A percentile compares a stretch with the other conserved stretches of the same genome.
phyloP scores from a whole-genome alignment of 1,284 basidiomycete species.

The Porodaedalea pini region DNA sequence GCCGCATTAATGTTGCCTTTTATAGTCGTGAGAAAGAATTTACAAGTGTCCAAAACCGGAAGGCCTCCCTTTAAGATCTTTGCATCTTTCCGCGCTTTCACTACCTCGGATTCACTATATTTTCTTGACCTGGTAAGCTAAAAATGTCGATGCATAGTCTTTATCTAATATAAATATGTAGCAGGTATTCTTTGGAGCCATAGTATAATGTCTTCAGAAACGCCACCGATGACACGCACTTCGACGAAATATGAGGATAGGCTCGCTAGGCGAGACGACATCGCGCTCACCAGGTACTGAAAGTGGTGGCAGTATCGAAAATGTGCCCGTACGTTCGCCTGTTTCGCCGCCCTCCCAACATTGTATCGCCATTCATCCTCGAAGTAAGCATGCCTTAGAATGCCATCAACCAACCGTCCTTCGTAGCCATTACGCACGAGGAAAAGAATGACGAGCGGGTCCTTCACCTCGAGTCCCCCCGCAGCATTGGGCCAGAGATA shows the following conservation, averaged over 20 bases:
- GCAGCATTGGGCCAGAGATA: too few species aligned
- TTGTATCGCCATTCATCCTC: slow-evolving; percentile 28
- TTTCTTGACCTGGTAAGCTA: too few species aligned
- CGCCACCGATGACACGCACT: slow-evolving; percentile 14
- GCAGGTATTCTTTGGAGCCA: too few species aligned
- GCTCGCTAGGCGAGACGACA: too few species aligned
- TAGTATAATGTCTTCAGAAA: slow-evolving; percentile 4
- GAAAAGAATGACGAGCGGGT: slow-evolving; percentile 38
- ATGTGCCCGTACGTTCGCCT: too few species aligned
- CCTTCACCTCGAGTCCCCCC: slow-evolving; percentile 39
- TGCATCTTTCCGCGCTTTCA: slow-evolving; percentile 1
- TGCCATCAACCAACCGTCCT: slow-evolving; percentile 24
- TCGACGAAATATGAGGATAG: slow-evolving; percentile 16
- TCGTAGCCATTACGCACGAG: slow-evolving; percentile 25
- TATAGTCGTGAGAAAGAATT: slow-evolving; percentile 2
- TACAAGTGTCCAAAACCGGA: not conserved
- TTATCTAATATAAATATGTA: too few species aligned
- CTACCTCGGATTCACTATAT: not conserved
- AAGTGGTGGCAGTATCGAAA: too few species aligned
- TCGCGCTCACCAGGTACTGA: too few species aligned
- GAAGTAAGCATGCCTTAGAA: too few species aligned
- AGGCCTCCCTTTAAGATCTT: not conserved
- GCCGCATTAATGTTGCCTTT: too few species aligned
- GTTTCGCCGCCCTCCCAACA: too few species aligned
- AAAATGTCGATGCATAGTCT: too few species aligned